A percentile compares a stretch with the other conserved stretches of the same genome.
These are phyloP conservation scores for Ammopiptanthus mongolicus DNA, from an alignment of 306 rosid genomes.

Conservation along the genomic window DNA sequence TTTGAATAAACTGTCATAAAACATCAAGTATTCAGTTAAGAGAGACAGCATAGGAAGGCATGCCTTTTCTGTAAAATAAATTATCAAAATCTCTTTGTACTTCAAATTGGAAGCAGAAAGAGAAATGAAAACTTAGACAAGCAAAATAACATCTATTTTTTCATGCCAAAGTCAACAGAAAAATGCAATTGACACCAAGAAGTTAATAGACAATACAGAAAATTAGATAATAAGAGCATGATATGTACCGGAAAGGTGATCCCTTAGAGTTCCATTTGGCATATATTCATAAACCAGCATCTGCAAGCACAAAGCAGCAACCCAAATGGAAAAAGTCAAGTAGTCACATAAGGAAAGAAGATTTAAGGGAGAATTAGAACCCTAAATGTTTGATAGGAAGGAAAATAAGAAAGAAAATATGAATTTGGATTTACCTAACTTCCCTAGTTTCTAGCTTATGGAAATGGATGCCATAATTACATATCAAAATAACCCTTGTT, in stretches of 20 bases:
- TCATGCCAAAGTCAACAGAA: background rate
- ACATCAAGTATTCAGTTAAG: background rate
- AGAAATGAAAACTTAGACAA: background rate
- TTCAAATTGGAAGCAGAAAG: constrained; percentile 4
- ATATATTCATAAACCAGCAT: constrained; percentile 90
- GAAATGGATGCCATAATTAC: background rate
- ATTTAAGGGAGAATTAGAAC: background rate
- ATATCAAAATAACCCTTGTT: background rate
- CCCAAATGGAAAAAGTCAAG: constrained; percentile 2
- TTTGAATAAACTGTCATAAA: constrained; percentile 44
- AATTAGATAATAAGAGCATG: background rate
- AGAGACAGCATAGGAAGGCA: background rate
- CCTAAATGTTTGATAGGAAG: background rate
- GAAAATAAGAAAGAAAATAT: background rate
- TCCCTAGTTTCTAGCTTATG: background rate
- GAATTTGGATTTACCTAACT: background rate
- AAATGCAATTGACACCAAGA: background rate
- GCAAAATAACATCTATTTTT: background rate
- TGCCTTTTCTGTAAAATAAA: background rate
- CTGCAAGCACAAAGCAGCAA: constrained; percentile 47
- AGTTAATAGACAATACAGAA: background rate
- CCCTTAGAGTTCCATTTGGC: constrained; percentile 78
- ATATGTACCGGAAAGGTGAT: constrained; percentile 71
- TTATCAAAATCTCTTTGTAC: background rate
- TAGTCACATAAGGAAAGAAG: constrained; percentile 6